phyloP scores from a whole-genome alignment of 805 yeast species.

The Lipomyces japonicus region DNA sequence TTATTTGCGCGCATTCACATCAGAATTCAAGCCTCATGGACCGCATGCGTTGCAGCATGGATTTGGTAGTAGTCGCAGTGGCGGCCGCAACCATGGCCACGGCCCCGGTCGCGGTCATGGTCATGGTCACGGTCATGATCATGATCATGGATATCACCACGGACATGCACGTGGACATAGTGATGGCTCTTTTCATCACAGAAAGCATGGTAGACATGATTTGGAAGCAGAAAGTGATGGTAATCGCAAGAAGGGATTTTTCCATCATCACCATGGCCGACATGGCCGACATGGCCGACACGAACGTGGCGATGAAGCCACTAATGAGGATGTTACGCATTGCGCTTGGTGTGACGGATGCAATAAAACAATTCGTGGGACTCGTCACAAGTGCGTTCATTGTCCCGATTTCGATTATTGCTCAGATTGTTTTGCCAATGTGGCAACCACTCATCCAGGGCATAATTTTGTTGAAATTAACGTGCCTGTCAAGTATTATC shows the following conservation, averaged over 20 bases:
- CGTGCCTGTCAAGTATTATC: conserved; percentile 7
- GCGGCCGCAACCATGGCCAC: not conserved
- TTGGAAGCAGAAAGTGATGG: not conserved
- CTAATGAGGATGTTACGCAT: conserved; percentile 5
- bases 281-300: too few species aligned
- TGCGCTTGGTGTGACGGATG: conserved; percentile 34
- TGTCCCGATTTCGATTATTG: conserved; percentile 53
- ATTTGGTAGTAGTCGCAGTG: not conserved
- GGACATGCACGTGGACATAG: too few species aligned
- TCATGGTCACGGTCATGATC: too few species aligned
- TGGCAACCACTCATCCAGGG: conserved; percentile 21
- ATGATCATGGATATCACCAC: too few species aligned
- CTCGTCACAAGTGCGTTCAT: conserved; percentile 46
- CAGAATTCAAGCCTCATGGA: too few species aligned
- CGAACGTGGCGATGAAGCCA: not conserved
- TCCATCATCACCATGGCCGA: too few species aligned
- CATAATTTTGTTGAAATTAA: conserved; percentile 28
- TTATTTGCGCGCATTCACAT: conserved; percentile 11
- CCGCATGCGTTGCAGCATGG: not conserved
- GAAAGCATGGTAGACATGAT: too few species aligned
- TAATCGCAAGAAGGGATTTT: not conserved
- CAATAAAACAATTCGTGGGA: conserved; percentile 38
- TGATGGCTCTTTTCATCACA: too few species aligned
- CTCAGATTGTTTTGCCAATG: conserved; percentile 34
- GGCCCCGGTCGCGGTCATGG: too few species aligned